Conservation (phyloP, 2,329 filamentous ascomycete species). For the Pestalotiopsis sp. region DNA sequence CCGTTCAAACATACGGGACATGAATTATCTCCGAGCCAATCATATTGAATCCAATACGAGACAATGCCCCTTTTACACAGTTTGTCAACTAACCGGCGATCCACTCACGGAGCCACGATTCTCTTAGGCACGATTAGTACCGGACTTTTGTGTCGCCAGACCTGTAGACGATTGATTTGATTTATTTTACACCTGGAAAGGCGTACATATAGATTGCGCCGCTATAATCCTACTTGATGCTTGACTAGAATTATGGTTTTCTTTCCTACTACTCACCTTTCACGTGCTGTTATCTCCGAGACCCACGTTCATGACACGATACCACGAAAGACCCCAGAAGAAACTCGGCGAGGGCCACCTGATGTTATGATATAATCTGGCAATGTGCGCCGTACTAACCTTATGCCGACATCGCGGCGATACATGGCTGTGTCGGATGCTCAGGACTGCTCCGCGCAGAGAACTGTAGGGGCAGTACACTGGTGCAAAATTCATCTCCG, state of each 20-base stretch:
- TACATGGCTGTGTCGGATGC: not conserved
- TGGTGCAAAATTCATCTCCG: no score
- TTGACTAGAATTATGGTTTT: not conserved
- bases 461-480: no score
- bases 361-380: not conserved
- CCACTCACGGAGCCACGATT: not conserved
- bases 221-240: not conserved
- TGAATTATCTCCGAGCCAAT: not conserved
- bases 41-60: not conserved
- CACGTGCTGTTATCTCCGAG: not conserved
- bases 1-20: not conserved
- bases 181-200: not conserved
- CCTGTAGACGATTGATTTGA: not conserved
- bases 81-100: not conserved
- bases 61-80: not conserved
- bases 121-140: not conserved
- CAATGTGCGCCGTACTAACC: not conserved
- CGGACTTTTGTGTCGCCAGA: not conserved
- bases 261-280: not conserved
- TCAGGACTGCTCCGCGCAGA: no score
- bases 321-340: not conserved
- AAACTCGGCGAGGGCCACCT: not conserved
- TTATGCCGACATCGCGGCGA: not conserved
- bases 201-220: not conserved
- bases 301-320: not conserved